Base-by-base conservation (phyloP, 2,329 filamentous ascomycete genomes). In the Cryphonectria japonica region DNA sequence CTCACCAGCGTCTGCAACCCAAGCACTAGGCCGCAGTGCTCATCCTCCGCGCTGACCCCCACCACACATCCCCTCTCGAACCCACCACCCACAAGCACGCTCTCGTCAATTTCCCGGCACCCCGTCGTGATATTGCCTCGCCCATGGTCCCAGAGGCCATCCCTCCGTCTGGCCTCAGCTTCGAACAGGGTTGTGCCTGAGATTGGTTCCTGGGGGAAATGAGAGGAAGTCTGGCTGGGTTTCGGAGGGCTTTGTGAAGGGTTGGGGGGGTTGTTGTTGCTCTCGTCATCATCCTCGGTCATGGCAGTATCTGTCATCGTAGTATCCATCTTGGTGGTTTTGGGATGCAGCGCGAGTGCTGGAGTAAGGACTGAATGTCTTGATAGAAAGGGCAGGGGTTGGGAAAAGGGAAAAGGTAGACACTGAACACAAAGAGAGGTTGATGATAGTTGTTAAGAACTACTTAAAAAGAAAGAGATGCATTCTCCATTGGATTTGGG, bases 21-120 rank as follows among this genome's bases (percentile, higher is more conserved):
- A 69, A 88, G 85, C 77, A 82, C 72, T 37, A 87, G 71, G 0
- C 84, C 86, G 71, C 87, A 77, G n/a, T 80, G 81, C 57, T 83
- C 84, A 29, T 85, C 83, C 77, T 88, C 86, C 0, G 84, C 80
- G 69, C 87, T 89, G 69, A 89, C 68, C 0, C 87, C 88, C 1
- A 88, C 83, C 0, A 89, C 82, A 29, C 78, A 79, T 0, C 86
- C 87, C n/a, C 84, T 77, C 76, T 85, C 83, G 14, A 88, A 79
- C 0, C 86, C 86, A 2, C 80, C 80, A 43, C 57, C 34, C 26
- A 68, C 32, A 7, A 83, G 69, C 6, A 89, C 78, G 7, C 86
- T 80, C 41, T 83, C 76, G 2, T 89, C 87, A 46, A 89, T 74
- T 72, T 85, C 85, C 2, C 65, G 59, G 67, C 85, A 87, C 16